Base-by-base conservation (phyloP, 306 rosid genomes). In the Acacia melanoxylon region DNA sequence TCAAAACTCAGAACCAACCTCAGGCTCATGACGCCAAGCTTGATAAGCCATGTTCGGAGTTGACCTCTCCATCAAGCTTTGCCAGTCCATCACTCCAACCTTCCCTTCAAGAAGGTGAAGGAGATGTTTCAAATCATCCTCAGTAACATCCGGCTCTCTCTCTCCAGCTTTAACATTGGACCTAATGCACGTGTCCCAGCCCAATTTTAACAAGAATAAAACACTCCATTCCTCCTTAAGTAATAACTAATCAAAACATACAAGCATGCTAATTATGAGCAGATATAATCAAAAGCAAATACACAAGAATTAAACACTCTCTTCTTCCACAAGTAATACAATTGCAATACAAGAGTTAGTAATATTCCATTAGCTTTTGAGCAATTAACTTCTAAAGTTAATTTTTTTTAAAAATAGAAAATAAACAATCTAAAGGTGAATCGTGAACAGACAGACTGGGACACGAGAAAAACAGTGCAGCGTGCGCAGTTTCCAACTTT, bases 11-110 rank as follows among this genome's bases (percentile, higher is more conserved):
- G 69, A 68, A 80, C 73, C 85, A 76, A 95, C 99, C 98, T 91
- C 97, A 66, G 97, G 98, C 59, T 96, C 98, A 87, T 89, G 92
- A 78, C 98, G 98, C 99, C 98, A 96, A 48, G 97, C 98, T 85
- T 92, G 91, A 86, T 96, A 96, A 37, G 92, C 85, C 89, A 96
- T 87, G 78, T 82, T 90, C 40, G 91, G 87, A 72, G 97, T 93
- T 41, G 97, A 91, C 80, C 86, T 91, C 73, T 90, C 92, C 99
- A 96, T 91, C 89, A 93, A 76, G 86, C 82, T 79, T 81, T 96
- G 99, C 98, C 99, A 93, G 75, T 96, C 98, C 86, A 87, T 86
- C 86, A 86, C 92, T 74, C 90, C 92, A 73, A 81, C 90, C 74
- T 88, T 91, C 72, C 94, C 97, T 84, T 89, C 91, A 68, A 93